Percentiles rank a stretch among this genome's conserved stretches.
Conservation (phyloP, 176 grass and related monocot genomes). For the Olyra latifolia region DNA sequence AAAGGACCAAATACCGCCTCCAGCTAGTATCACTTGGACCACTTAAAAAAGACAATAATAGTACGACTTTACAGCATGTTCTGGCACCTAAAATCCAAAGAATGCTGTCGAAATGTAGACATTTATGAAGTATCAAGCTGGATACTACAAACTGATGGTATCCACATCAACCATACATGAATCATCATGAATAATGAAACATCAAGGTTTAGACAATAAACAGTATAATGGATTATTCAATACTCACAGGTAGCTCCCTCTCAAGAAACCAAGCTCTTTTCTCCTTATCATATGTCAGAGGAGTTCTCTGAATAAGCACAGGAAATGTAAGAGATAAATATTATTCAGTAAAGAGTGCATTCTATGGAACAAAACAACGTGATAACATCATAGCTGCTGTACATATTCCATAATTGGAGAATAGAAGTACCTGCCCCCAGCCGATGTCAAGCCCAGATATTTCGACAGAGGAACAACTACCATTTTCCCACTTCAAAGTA, state of each 20-base stretch:
- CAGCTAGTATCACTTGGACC: neutral
- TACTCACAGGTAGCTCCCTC: constrained; percentile 84
- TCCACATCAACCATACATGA: neutral
- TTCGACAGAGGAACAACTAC: constrained; percentile 77
- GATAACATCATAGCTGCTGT: neutral
- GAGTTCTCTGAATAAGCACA: constrained; percentile 52
- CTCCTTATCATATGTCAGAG: constrained; percentile 59
- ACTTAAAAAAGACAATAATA: neutral
- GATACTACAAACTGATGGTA: neutral
- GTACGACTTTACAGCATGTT: neutral
- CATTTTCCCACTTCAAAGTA: constrained; percentile 72
- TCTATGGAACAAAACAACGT: neutral
- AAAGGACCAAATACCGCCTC: neutral
- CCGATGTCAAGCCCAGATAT: constrained; percentile 95
- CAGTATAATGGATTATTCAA: neutral
- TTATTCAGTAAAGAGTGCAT: neutral
- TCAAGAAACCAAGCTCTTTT: constrained; percentile 72
- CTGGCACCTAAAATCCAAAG: neutral
- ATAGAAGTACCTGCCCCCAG: constrained; percentile 82
- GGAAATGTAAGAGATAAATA: constrained; percentile 6
- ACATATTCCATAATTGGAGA: constrained; percentile 1
- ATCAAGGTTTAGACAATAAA: neutral
- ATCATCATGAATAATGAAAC: neutral
- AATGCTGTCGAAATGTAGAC: neutral
- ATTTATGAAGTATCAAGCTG: neutral